phyloP scores from a whole-genome alignment of 345 rosid species.

The Angophora floribunda region DNA sequence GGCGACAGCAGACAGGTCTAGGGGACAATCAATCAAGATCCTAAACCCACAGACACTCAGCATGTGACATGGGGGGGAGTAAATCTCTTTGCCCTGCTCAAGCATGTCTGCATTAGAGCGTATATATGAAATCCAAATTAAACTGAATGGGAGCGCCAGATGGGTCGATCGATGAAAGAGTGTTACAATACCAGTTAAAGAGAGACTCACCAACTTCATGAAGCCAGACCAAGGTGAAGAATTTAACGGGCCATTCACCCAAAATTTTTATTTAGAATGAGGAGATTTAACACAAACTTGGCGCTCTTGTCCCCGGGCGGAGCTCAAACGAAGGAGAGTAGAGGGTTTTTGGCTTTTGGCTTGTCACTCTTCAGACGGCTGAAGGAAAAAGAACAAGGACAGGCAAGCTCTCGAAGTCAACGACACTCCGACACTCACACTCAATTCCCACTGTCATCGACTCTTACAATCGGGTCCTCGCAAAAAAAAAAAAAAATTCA shows the following conservation, averaged over 20 bases:
- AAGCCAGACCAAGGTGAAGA: not conserved
- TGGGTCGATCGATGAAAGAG: not conserved
- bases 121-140: not conserved
- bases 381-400: not conserved
- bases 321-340: too few species aligned
- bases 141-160: not conserved
- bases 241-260: not conserved
- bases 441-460: not conserved
- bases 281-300: not conserved
- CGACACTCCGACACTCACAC: not conserved
- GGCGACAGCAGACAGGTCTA: conserved; percentile 75
- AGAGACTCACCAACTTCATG: conserved; percentile 57
- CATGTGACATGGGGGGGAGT: conserved; percentile 1
- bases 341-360: not conserved
- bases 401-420: not conserved
- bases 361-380: not conserved
- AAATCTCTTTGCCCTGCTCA: conserved; percentile 59
- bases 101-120: conserved; percentile 13
- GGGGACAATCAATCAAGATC: conserved; percentile 68
- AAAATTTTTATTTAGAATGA: not conserved
- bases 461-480: not conserved
- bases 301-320: not conserved
- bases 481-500: too few species aligned
- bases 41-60: conserved; percentile 54
- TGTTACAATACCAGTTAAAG: not conserved